phyloP scores from a whole-genome alignment of 2,329 filamentous ascomycete genomes.

The Huntiella moniliformis region DNA sequence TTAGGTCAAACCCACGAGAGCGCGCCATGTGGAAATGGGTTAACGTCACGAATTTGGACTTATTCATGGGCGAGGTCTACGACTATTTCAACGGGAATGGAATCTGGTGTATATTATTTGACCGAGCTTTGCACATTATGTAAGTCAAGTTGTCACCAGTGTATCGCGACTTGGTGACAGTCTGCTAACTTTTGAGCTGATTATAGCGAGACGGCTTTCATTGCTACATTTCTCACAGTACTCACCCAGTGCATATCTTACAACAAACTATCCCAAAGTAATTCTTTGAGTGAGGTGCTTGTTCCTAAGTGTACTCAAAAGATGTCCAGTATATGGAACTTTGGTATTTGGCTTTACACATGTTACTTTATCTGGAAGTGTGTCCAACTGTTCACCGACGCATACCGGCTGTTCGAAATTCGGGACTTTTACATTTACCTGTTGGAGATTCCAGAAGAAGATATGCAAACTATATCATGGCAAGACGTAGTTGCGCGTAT shows the following conservation, averaged over 20 bases:
- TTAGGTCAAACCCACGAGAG: conserved; percentile 27
- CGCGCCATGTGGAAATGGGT: conserved; percentile 85
- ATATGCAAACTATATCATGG: conserved; percentile 92
- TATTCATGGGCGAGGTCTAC: conserved; percentile 71
- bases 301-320: conserved; percentile 56
- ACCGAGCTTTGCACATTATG: conserved; percentile 53
- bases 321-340: conserved; percentile 59
- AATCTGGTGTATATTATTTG: conserved; percentile 65
- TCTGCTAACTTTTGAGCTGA: background rate
- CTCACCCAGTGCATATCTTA: conserved; percentile 78
- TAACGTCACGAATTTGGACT: conserved; percentile 76
- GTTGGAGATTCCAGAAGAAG: conserved; percentile 59
- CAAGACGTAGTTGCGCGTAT: conserved; percentile 73
- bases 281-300: conserved; percentile 31
- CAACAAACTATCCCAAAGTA: conserved; percentile 47
- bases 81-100: conserved; percentile 70
- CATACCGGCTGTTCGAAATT: conserved; percentile 55
- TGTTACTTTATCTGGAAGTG: conserved; percentile 73
- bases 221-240: conserved; percentile 67
- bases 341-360: conserved; percentile 66
- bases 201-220: conserved; percentile 56
- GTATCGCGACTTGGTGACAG: background rate
- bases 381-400: conserved; percentile 54
- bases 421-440: conserved; percentile 74
- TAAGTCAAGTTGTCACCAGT: conserved; percentile 23